A percentile compares a stretch with the other conserved stretches of the same genome.
Evolutionary conservation across 768 basidiomycete species (phyloP).

Genomic region (Boletus coccyginus): DNA sequence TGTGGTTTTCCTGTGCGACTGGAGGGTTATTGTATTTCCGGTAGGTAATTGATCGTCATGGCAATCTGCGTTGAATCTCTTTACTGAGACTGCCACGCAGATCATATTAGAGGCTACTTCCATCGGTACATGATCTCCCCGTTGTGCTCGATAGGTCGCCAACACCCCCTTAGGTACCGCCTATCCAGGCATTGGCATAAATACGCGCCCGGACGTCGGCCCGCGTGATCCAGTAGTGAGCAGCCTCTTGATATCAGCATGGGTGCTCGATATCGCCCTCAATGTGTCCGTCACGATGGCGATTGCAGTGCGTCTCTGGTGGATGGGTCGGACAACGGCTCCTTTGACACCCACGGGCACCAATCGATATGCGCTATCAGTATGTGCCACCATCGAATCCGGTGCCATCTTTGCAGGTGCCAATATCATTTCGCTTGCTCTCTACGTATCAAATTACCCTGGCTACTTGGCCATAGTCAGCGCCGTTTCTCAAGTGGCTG

Average conservation of each 20-base stretch:
- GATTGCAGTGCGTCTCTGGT: neutral
- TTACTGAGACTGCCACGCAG: too few species aligned
- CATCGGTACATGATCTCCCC: too few species aligned
- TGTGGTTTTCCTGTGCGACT: too few species aligned
- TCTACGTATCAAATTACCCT: neutral
- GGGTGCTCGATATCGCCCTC: neutral
- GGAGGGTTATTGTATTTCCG: too few species aligned
- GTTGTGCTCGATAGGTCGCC: too few species aligned
- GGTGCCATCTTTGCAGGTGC: neutral
- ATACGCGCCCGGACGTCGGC: neutral
- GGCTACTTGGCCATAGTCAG: rapidly evolving
- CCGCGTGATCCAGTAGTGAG: neutral
- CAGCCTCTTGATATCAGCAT: neutral
- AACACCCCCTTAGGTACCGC: too few species aligned
- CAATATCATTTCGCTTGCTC: neutral
- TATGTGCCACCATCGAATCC: neutral
- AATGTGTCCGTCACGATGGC: neutral
- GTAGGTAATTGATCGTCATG: too few species aligned
- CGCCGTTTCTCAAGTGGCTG: neutral
- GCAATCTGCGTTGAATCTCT: too few species aligned
- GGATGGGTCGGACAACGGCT: neutral
- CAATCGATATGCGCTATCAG: neutral
- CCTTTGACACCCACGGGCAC: neutral
- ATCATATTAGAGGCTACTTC: too few species aligned
- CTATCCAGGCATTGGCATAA: too few species aligned